Base-by-base conservation (phyloP, 257 asterid genomes). In the Solanum bukasovii region DNA sequence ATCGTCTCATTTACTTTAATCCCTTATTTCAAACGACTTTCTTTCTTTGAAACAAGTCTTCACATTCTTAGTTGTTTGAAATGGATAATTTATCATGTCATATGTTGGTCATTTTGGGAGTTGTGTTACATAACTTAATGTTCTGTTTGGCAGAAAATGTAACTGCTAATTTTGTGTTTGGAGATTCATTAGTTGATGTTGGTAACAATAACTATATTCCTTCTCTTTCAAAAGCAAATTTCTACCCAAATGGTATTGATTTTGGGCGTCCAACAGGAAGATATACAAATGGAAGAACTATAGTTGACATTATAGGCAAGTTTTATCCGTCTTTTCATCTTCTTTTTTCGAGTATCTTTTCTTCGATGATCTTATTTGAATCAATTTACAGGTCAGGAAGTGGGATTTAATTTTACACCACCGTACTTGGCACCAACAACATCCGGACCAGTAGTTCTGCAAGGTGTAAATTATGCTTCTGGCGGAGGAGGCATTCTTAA, bases 401-500 rank as follows among this genome's bases (percentile, higher is more conserved):
- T 93, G 71, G 98, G 98, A 20, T 87, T 94, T 13, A 90, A 89
- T 13, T 91, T 88, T 82, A 89, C 94, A 79, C 98, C 98, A 18
- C 97, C 98, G 83, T 94, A 90, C 88, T 92, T 95, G 89, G 95
- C 94, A 8, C 98, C 98, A 44, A 78, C 94, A 21, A 95, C 95
- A 35, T n/a, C 52, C 38, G 95, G 98, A 75, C 86, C 46, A n/a
- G 63, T 91, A 70, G 59, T 92, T 88, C 74, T 92, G 29, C 92
- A 91, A 75, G 98, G 98, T 67, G 96, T 93, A 25, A 95, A 94
- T 89, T 95, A 90, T 89, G 98, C 97, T 83, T 95, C 98, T 71
- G 98, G 98, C 31, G 98, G 96, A 63, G 97, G 96, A 8, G 98
- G 98, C n/a, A 94, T 95, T 87, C 89, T 95, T 2, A 94, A 94